Evolutionary conservation across 139 green algal species (phyloP), one percentile per base, ranked within the genome.

Genomic region (Dunaliella primolecta): DNA sequence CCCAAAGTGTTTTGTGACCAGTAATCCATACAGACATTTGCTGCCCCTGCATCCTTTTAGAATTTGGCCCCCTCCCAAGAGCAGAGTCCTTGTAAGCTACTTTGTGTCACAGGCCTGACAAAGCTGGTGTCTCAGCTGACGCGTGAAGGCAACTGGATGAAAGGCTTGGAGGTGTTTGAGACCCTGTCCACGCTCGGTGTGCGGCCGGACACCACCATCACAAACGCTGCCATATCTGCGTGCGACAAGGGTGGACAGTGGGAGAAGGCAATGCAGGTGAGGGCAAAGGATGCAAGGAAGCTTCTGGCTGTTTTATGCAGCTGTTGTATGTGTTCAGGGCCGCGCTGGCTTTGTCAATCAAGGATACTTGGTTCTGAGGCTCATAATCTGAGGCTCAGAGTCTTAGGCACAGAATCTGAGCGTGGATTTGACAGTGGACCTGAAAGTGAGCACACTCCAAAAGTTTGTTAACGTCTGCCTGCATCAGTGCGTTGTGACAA

Each of bases 241-340:
- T 97, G 94, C 83, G 95, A 98, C 88, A 96, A 96, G 89, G 95
- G 95, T 11, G 94, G 93, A 0, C 92, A 96, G 84, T 98, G 95
- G 95, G 90, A 96, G 83, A 95, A 92, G 79, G 94, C 92, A 34
- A 75, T 94, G 71, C 88, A 95, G 81, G 88, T 97, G 57, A 93
- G 95, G 74, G 75, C 57, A 70, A 82, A 36, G 15, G 34, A 80
- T n/a, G n/a, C n/a, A n/a, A n/a, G n/a, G 29, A 2, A 20, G 2
- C 1, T 23, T 34, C 1, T 31, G 55, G 77, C 2, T 25, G 33
- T 25, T 81, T 11, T 81, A 23, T 15, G 1, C 31, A 20, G 34
- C 34, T 30, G 11, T 80, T 29, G 29, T 11, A 7, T 34, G 29
- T 80, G 29, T 11, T 80, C 74, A 27, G n/a, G n/a, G n/a, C n/a